Conservation (phyloP, 163 green algal genomes). For the Scenedesmus sp. region DNA sequence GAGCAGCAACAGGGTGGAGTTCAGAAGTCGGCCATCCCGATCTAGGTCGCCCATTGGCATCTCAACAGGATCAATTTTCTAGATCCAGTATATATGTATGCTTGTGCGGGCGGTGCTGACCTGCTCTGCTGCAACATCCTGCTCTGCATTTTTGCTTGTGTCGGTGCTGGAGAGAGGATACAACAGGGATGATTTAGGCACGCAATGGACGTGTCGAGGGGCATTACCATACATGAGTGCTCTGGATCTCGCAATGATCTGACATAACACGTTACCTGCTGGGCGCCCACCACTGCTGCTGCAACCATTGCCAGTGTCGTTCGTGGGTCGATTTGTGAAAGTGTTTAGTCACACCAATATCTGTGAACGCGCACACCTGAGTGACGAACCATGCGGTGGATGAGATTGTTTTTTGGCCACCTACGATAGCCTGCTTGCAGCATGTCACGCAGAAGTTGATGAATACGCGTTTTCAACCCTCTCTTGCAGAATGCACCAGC, state of each 20-base stretch:
- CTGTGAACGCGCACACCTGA: neutral
- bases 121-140: conserved; percentile 11
- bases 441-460: too few relatives aligned
- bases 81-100: neutral
- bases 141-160: conserved; percentile 1
- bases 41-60: neutral
- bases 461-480: too few relatives aligned
- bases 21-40: neutral
- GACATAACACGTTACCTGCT: conserved; percentile 7
- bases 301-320: neutral
- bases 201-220: neutral
- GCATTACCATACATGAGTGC: neutral
- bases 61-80: neutral
- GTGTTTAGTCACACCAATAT: neutral
- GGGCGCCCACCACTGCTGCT: neutral
- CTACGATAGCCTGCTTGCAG: too few relatives aligned
- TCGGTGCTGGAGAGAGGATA: neutral
- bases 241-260: conserved; percentile 8
- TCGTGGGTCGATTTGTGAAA: neutral
- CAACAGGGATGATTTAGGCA: neutral
- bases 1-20: conserved; percentile 15
- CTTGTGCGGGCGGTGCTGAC: neutral
- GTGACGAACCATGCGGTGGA: neutral
- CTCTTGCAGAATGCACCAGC: too few relatives aligned
- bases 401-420: neutral